Evolutionary conservation across 2,329 filamentous ascomycete genomes (phyloP).

Genomic region (Monilinia aucupariae): DNA sequence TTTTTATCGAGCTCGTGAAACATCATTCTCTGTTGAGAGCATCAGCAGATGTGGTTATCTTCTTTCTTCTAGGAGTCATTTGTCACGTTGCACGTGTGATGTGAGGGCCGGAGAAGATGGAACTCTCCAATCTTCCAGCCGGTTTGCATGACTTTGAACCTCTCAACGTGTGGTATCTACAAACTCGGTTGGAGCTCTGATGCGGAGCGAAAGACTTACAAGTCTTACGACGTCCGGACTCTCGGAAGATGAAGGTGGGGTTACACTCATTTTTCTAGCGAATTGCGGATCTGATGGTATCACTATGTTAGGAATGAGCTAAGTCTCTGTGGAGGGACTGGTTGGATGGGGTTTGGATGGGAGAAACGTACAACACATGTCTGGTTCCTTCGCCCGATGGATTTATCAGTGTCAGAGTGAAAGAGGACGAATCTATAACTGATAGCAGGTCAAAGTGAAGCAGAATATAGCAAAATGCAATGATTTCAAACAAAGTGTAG

Average conservation of each 20-base stretch:
- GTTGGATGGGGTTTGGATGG: not conserved
- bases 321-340: not conserved
- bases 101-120: too few species aligned
- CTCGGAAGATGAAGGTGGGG: not conserved
- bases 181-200: too few species aligned
- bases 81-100: not conserved
- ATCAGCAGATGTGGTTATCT: too few species aligned
- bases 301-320: not conserved
- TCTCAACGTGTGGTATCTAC: not conserved
- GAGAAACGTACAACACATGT: not conserved
- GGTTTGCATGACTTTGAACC: not conserved
- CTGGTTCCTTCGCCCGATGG: not conserved
- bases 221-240: not conserved
- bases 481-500: too few species aligned
- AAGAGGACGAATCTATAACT: not conserved
- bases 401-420: not conserved
- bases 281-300: slow-evolving; percentile 1
- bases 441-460: not conserved
- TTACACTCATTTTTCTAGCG: not conserved
- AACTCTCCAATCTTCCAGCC: not conserved
- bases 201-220: not conserved
- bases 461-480: not conserved
- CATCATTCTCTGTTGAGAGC: not conserved
- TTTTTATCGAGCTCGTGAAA: not conserved
- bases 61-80: rapidly evolving